Evolutionary conservation across 768 basidiomycete species (phyloP).

Genomic region (Russula lepida): DNA sequence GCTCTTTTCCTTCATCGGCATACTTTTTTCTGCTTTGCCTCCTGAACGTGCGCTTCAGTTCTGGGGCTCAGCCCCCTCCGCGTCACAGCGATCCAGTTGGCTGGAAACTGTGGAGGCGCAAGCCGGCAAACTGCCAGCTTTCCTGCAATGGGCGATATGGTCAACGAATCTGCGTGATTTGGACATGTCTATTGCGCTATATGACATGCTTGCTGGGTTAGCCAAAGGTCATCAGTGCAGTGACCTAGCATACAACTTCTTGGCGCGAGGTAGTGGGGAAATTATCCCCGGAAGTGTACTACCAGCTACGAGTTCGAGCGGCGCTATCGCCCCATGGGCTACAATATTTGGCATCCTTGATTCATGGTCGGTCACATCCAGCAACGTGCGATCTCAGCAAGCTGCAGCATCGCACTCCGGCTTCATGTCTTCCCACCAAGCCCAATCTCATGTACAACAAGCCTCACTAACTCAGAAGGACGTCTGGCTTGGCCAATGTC

Average conservation of each 20-base stretch:
- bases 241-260: constrained; percentile 82
- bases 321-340: constrained; percentile 67
- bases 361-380: constrained; percentile 56
- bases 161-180: constrained; percentile 67
- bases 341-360: constrained; percentile 69
- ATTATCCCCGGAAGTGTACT: constrained; percentile 53
- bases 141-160: constrained; percentile 88
- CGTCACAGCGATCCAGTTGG: constrained; percentile 39
- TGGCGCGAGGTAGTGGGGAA: constrained; percentile 68
- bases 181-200: constrained; percentile 69
- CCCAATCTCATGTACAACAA: constrained; percentile 34
- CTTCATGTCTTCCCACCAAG: constrained; percentile 30
- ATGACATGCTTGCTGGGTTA: constrained; percentile 83
- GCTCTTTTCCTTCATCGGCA: constrained; percentile 74
- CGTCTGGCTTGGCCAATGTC: constrained; percentile 68
- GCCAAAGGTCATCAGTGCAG: constrained; percentile 80
- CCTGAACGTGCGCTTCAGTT: constrained; percentile 75
- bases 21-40: constrained; percentile 67
- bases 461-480: constrained; percentile 56
- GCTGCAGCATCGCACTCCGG: constrained; percentile 23
- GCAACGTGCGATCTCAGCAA: constrained; percentile 37
- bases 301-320: constrained; percentile 34
- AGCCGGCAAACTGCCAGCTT: constrained; percentile 56
- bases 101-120: constrained; percentile 54
- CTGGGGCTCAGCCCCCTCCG: constrained; percentile 56